Evolutionary conservation across 2,329 filamentous ascomycete genomes (phyloP).

Genomic region (Aureobasidium musti): DNA sequence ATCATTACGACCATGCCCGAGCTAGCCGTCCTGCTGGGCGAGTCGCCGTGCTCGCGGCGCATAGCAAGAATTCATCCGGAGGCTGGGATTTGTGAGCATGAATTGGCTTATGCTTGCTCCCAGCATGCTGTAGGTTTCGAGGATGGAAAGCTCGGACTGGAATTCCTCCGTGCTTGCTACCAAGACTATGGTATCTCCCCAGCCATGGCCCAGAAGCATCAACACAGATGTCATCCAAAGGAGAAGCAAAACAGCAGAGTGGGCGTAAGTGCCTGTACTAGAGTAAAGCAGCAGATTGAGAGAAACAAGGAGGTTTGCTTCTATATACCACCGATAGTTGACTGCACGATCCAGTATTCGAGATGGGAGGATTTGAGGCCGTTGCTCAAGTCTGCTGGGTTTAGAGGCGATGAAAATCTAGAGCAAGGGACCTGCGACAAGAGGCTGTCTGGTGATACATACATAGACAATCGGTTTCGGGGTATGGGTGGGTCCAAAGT

Average conservation of each 20-base stretch:
- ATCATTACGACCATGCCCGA: constrained; percentile 19
- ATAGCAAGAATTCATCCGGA: background rate
- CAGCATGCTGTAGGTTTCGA: constrained; percentile 2
- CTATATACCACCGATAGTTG: background rate
- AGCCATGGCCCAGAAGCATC: background rate
- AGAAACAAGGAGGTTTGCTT: constrained; percentile 9
- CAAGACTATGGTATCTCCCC: background rate
- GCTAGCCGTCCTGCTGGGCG: constrained; percentile 5
- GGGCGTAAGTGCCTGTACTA: background rate
- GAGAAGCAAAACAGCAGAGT: background rate
- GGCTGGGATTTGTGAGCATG: background rate
- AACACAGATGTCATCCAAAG: background rate
- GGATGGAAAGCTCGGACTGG: background rate
- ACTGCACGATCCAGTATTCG: constrained; percentile 1
- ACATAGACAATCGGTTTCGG: background rate
- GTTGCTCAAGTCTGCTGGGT: too few species aligned
- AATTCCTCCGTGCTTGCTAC: background rate
- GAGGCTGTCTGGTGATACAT: background rate
- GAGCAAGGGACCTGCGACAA: background rate
- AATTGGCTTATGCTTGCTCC: background rate
- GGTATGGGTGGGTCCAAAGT: background rate
- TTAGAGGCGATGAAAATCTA: background rate
- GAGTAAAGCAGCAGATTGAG: constrained; percentile 11
- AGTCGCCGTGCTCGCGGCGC: background rate
- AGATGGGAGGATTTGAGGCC: background rate